Evolutionary conservation across 805 yeast species (phyloP).

Genomic region (Candida lessepsii): DNA sequence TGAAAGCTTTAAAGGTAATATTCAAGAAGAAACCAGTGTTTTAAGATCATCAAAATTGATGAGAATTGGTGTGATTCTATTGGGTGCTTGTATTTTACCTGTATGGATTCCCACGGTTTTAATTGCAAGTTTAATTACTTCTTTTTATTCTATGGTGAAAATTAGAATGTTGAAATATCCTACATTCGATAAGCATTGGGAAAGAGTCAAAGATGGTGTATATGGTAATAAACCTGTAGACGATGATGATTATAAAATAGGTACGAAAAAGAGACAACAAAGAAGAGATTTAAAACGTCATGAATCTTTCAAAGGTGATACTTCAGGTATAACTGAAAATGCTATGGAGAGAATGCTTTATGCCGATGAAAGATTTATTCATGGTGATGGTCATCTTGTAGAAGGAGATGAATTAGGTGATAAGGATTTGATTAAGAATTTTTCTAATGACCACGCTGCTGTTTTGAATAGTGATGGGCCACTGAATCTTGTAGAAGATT

Average conservation of each 20-base stretch:
- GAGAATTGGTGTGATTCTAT: constrained; percentile 21
- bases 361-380: constrained; percentile 31
- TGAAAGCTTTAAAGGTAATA: constrained; percentile 17
- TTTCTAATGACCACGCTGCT: neutral
- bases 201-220: constrained; percentile 29
- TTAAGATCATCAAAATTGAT: constrained; percentile 28
- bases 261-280: constrained; percentile 27
- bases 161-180: constrained; percentile 27
- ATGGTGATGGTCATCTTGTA: constrained; percentile 12
- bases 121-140: constrained; percentile 31
- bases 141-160: constrained; percentile 41
- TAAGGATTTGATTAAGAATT: constrained; percentile 8
- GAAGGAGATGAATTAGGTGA: constrained; percentile 16
- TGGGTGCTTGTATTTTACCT: constrained; percentile 37
- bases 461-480: neutral
- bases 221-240: constrained; percentile 30
- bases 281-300: constrained; percentile 26
- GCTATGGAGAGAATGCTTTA: constrained; percentile 38
- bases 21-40: constrained; percentile 39
- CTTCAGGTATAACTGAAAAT: constrained; percentile 35
- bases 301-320: constrained; percentile 41
- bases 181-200: constrained; percentile 31
- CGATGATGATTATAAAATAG: constrained; percentile 30
- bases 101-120: constrained; percentile 51
- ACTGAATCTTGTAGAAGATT: neutral